phyloP scores from a whole-genome alignment of 768 basidiomycete species.

The Kwoniella sp. region DNA sequence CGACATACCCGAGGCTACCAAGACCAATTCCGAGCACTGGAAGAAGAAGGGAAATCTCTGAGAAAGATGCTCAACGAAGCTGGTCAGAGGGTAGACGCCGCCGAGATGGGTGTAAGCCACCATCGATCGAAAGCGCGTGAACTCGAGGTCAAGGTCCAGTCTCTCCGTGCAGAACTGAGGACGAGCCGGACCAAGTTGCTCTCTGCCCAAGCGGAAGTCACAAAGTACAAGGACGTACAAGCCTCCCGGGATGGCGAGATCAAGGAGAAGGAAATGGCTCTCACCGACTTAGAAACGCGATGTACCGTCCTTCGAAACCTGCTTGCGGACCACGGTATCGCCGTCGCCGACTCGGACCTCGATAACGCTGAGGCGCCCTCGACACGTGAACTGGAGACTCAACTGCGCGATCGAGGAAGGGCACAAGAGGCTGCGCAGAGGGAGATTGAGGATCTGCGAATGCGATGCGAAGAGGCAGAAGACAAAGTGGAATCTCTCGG shows the following conservation, averaged over 20 bases:
- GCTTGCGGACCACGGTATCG: slow-evolving; percentile 82
- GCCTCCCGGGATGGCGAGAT: slow-evolving; percentile 68
- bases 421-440: slow-evolving; percentile 74
- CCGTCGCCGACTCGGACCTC: slow-evolving; percentile 71
- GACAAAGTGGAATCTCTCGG: slow-evolving; percentile 68
- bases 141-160: slow-evolving; percentile 66
- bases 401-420: slow-evolving; percentile 72
- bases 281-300: slow-evolving; percentile 71
- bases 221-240: slow-evolving; percentile 69
- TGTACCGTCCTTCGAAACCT: slow-evolving; percentile 79
- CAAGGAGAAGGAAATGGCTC: slow-evolving; percentile 66
- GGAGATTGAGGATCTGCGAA: slow-evolving; percentile 68
- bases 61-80: slow-evolving; percentile 79
- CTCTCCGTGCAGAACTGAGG: slow-evolving; percentile 75
- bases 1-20: slow-evolving; percentile 71
- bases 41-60: slow-evolving; percentile 73
- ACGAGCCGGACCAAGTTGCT: slow-evolving; percentile 62
- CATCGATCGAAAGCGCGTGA: slow-evolving; percentile 70
- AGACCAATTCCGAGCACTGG: slow-evolving; percentile 79
- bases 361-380: slow-evolving; percentile 17
- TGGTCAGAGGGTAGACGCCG: slow-evolving; percentile 69
- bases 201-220: slow-evolving; percentile 68
- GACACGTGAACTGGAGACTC: slow-evolving; percentile 70
- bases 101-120: slow-evolving; percentile 66
- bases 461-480: slow-evolving; percentile 75